Conservation (phyloP, 768 basidiomycete species). For the Mycena indigotica region DNA sequence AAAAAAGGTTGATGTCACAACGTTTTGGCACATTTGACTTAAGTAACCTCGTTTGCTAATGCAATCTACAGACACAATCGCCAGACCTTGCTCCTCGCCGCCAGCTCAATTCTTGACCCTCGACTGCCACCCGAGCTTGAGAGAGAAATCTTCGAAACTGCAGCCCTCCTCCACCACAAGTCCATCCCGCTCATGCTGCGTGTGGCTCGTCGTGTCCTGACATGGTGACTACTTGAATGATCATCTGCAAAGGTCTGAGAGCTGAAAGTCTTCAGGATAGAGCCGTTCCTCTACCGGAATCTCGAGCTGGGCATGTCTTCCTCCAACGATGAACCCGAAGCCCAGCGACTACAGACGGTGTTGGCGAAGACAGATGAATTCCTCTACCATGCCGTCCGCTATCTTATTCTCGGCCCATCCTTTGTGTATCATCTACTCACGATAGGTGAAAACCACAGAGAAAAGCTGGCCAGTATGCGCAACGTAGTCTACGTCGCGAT, state of each 20-base stretch:
- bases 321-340: not conserved
- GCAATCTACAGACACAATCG: no score
- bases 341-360: not conserved
- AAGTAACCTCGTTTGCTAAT: no score
- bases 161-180: not conserved
- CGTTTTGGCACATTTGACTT: no score
- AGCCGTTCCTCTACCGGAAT: not conserved
- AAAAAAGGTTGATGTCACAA: no score
- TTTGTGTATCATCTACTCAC: no score
- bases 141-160: not conserved
- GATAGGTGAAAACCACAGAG: no score
- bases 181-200: not conserved
- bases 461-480: no score
- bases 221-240: not conserved
- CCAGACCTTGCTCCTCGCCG: not conserved
- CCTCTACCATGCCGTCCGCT: not conserved
- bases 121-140: not conserved
- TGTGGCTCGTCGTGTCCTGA: not conserved
- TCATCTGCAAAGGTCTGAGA: not conserved
- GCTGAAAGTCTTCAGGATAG: not conserved
- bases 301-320: not conserved
- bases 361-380: not conserved
- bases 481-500: no score
- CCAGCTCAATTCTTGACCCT: not conserved
- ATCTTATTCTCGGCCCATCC: no score